Conservation (phyloP, 306 rosid genomes). For the Pueraria montana region DNA sequence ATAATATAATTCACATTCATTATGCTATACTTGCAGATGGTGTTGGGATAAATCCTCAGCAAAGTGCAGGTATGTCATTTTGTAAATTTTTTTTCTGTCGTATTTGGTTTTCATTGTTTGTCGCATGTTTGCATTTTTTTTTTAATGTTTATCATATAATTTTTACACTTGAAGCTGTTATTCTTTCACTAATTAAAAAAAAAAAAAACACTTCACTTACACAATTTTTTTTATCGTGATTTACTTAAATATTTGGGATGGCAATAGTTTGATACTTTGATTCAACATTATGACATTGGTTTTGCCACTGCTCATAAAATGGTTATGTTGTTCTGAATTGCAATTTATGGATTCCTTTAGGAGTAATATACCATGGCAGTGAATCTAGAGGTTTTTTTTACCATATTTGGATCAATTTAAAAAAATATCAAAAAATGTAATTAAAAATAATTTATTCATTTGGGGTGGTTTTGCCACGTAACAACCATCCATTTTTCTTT, state of each 20-base stretch:
- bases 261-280: not conserved
- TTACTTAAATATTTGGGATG: not conserved
- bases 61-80: conserved; percentile 84
- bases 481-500: not conserved
- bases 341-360: conserved; percentile 5
- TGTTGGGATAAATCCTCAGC: conserved; percentile 97
- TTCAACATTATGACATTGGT: conserved; percentile 16
- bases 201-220: not conserved
- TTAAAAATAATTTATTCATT: not conserved
- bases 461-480: not conserved
- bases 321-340: not conserved
- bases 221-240: not conserved
- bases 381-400: not conserved
- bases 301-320: not conserved
- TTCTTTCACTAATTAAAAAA: not conserved
- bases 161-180: too few species aligned
- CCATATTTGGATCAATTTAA: not conserved
- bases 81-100: not conserved
- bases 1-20: not conserved
- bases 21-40: conserved; percentile 72
- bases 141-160: too few species aligned
- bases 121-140: too few species aligned
- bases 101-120: too few species aligned
- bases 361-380: not conserved
- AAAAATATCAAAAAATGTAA: not conserved